These are phyloP conservation scores for Puccinia coronata DNA, from an alignment of 1,284 basidiomycete genomes.

Conservation along the genomic window DNA sequence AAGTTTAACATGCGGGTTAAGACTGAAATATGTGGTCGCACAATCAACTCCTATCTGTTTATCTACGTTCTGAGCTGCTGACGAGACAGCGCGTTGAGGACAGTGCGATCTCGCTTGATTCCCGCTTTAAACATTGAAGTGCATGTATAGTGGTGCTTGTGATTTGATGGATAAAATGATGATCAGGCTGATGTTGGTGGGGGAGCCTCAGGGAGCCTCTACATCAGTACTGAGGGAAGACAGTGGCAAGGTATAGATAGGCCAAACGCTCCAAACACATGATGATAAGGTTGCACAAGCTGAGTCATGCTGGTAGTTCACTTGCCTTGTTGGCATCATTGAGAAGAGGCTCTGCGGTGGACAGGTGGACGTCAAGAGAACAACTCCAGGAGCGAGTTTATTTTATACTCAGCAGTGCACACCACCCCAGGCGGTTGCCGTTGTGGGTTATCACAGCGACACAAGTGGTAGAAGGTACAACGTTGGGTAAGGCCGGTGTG, in stretches of 20 bases:
- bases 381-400: not conserved
- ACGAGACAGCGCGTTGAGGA: not conserved
- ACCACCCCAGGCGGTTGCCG: not conserved
- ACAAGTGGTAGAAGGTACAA: not conserved
- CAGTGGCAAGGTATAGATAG: no score
- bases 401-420: not conserved
- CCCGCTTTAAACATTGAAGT: not conserved
- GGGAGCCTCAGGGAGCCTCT: not conserved
- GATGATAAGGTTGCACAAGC: not conserved
- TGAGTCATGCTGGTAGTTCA: not conserved
- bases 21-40: not conserved
- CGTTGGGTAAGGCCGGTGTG: not conserved
- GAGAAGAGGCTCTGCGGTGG: not conserved
- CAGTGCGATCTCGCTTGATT: not conserved
- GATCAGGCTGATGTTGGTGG: not conserved
- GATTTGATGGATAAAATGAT: not conserved
- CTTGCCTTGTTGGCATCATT: not conserved
- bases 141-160: not conserved
- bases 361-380: not conserved
- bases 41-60: not conserved
- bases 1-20: not conserved
- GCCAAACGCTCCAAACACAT: no score
- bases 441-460: not conserved
- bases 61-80: not conserved
- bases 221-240: no score